phyloP scores from a whole-genome alignment of 306 rosid genomes.

The Spatholobus suberectus region DNA sequence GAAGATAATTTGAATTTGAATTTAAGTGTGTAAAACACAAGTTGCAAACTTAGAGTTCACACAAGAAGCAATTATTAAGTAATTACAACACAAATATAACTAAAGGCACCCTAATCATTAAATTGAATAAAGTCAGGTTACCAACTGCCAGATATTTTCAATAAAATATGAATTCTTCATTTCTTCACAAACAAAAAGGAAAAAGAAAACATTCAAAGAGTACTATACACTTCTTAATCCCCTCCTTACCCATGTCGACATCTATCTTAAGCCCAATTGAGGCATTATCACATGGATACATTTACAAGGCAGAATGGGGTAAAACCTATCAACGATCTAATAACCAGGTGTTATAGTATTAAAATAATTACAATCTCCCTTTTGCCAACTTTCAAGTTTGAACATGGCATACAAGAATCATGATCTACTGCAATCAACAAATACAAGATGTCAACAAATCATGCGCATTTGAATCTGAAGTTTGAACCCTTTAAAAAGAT shows the following conservation, averaged over 20 bases:
- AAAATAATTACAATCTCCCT: not conserved
- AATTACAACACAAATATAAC: conserved; percentile 5
- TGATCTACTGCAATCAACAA: not conserved
- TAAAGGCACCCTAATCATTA: conserved; percentile 2
- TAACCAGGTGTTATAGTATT: not conserved
- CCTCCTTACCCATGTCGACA: not conserved
- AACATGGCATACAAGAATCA: not conserved
- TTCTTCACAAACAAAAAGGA: not conserved
- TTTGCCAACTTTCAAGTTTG: not conserved
- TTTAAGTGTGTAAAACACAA: conserved; percentile 2
- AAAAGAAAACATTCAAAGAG: not conserved
- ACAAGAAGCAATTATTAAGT: no score
- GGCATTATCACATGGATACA: not conserved
- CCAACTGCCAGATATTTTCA: not conserved
- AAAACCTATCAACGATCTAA: not conserved
- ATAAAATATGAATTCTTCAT: not conserved
- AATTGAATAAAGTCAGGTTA: not conserved
- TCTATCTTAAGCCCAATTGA: not conserved
- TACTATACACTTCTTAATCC: not conserved
- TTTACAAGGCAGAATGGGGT: not conserved
- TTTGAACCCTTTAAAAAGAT: not conserved
- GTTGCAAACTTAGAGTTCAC: not conserved
- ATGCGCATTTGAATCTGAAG: not conserved
- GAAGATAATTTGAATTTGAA: not conserved
- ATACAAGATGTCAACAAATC: not conserved